Base-by-base conservation (phyloP, 257 asterid genomes). In the Linaria vulgaris region DNA sequence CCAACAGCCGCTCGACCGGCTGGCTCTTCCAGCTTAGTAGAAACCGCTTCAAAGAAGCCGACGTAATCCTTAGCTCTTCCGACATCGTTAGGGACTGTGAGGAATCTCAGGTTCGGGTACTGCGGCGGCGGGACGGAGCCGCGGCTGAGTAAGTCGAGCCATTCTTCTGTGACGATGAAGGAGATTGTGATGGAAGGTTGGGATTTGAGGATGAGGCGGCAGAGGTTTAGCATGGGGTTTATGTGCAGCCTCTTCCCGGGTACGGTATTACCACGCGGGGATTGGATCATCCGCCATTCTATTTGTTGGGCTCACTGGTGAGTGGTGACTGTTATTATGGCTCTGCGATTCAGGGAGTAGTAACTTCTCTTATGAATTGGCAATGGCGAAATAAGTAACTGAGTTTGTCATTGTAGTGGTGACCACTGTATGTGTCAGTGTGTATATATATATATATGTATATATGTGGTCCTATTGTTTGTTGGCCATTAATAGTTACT, bases 221-320 rank as follows among this genome's bases (percentile, higher is more conserved):
- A 77, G 71, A 77, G 73, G 71, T 73, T 77, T 68, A 77, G 77
- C 76, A 77, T 46, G 2, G 81, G 87, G 76, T 85, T 82, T 60
- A 85, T 55, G 76, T 85, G 94, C n/a, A n/a, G 20, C 34, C 34
- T 27, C 34, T 27, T 27, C 34, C 34, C 4, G 34, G 34, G 34
- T 27, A 27, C 34, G 34, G 87, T 83, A 63, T 88, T 74, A 31
- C 88, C 92, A 14, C 88, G 92, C 49, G 9, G 39, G 20, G 43
- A 27, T 31, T 61, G 22, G 57, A n/a, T 64, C 64, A 34, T 47
- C 51, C 73, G 67, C 61, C 6, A n/a, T 34, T 27, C 34, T 27
- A 27, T 3, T 2, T 27, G 6, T 27, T n/a, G n/a, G n/a, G n/a
- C n/a, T n/a, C n/a, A n/a, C n/a, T n/a, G n/a, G n/a, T n/a, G n/a